Evolutionary conservation across 1,284 basidiomycete species (phyloP).

Genomic region (Ceratobasidium sp.): DNA sequence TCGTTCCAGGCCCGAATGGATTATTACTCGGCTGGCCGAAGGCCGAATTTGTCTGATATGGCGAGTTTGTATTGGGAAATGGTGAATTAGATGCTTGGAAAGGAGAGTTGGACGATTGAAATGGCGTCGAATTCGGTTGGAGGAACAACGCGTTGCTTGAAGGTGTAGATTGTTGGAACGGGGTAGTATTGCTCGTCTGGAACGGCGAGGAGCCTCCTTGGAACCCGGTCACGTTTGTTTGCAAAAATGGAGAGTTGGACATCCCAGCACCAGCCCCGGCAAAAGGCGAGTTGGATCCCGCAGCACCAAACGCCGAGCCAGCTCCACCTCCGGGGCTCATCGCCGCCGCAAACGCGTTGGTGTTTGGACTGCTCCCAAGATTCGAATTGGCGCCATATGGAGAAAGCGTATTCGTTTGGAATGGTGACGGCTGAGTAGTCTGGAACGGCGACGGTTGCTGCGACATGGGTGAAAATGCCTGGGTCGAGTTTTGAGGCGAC

Average conservation of each 20-base stretch:
- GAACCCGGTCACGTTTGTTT: conserved; percentile 7
- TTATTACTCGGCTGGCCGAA: background rate
- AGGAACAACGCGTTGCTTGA: conserved; percentile 15
- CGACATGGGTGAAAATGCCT: background rate
- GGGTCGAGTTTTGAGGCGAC: background rate
- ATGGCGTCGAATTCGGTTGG: conserved; percentile 12
- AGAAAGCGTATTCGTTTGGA: conserved; percentile 10
- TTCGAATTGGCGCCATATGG: conserved; percentile 10
- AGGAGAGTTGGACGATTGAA: conserved; percentile 34
- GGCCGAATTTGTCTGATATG: conserved; percentile 8
- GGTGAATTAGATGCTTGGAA: conserved; percentile 27
- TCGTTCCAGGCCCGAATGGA: conserved; percentile 21
- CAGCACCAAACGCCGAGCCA: conserved; percentile 11
- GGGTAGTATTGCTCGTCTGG: background rate
- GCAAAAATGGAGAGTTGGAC: conserved; percentile 12
- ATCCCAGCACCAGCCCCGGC: too few relatives aligned
- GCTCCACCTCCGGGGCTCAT: conserved; percentile 28
- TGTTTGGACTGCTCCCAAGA: background rate
- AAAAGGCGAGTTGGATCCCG: conserved; percentile 16
- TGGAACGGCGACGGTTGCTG: conserved; percentile 9
- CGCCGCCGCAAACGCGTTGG: conserved; percentile 25
- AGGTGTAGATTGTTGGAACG: conserved; percentile 26
- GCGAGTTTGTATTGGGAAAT: conserved; percentile 26
- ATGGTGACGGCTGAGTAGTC: too few relatives aligned
- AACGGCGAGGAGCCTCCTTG: conserved; percentile 17